A percentile compares a stretch with the other conserved stretches of the same genome.
phyloP scores from a whole-genome alignment of 192 early-diverging fungal genomes.

The Neocallimastix lanati region DNA sequence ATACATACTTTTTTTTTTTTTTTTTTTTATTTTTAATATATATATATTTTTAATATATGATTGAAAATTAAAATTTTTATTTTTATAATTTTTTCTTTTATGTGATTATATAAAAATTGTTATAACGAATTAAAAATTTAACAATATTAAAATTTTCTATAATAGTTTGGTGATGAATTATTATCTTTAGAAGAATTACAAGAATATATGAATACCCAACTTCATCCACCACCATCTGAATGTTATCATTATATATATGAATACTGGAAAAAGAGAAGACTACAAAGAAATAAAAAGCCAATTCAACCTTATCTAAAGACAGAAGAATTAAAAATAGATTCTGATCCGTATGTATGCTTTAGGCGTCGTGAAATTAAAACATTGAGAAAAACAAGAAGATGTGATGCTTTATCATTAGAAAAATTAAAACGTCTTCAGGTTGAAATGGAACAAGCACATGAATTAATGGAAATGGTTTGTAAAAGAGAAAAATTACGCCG shows the following conservation, averaged over 20 bases:
- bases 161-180: slow-evolving; percentile 10
- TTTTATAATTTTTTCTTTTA: too few relatives aligned
- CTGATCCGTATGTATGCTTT: slow-evolving; percentile 92
- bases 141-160: too few relatives aligned
- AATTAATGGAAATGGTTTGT: slow-evolving; percentile 61
- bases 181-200: slow-evolving; percentile 10
- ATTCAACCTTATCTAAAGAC: slow-evolving; percentile 39
- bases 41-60: too few relatives aligned
- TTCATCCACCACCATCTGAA: slow-evolving; percentile 8
- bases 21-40: too few relatives aligned
- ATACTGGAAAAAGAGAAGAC: slow-evolving; percentile 34
- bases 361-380: slow-evolving; percentile 74
- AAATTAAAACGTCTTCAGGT: slow-evolving; percentile 60
- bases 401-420: slow-evolving; percentile 70
- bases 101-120: too few relatives aligned
- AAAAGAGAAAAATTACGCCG: slow-evolving; percentile 58
- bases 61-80: too few relatives aligned
- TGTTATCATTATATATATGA: slow-evolving; percentile 13
- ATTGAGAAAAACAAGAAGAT: slow-evolving; percentile 67
- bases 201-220: neutral
- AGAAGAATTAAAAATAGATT: slow-evolving; percentile 34
- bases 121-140: too few relatives aligned
- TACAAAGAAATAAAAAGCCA: slow-evolving; percentile 16
- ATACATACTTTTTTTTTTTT: too few relatives aligned
- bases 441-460: slow-evolving; percentile 57